Evolutionary conservation across 1,139 yeast genomes (phyloP).

Genomic region (Debaryomyces sp.): DNA sequence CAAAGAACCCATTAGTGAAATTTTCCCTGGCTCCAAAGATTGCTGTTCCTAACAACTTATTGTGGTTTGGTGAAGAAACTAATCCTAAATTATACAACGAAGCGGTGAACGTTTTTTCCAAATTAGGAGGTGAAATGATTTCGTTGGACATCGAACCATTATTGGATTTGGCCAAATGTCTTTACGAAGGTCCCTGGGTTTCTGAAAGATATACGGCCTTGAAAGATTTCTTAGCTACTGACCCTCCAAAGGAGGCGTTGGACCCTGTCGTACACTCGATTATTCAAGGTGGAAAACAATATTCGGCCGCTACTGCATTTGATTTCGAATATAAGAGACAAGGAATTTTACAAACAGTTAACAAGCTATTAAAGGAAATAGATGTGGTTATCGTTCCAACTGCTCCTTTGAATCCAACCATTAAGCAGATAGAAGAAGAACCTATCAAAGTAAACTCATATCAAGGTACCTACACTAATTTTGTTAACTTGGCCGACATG

Average conservation of each 20-base stretch:
- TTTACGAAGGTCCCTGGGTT: slow-evolving; percentile 99
- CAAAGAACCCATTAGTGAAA: slow-evolving; percentile 60
- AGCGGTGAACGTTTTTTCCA: slow-evolving; percentile 60
- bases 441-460: slow-evolving; percentile 83
- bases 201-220: slow-evolving; percentile 90
- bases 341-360: slow-evolving; percentile 67
- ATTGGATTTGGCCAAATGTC: slow-evolving; percentile 79
- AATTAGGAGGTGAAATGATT: slow-evolving; percentile 59
- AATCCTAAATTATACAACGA: slow-evolving; percentile 68
- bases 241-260: slow-evolving; percentile 69
- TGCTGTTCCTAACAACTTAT: slow-evolving; percentile 72
- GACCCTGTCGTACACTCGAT: slow-evolving; percentile 85
- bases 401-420: slow-evolving; percentile 87
- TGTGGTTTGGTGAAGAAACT: slow-evolving; percentile 80
- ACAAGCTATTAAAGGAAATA: slow-evolving; percentile 53
- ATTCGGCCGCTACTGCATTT: slow-evolving; percentile 81
- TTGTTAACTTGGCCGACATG: slow-evolving; percentile 91
- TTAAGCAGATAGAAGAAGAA: slow-evolving; percentile 68
- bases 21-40: slow-evolving; percentile 64
- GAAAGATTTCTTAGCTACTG: slow-evolving; percentile 68
- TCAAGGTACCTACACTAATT: slow-evolving; percentile 97
- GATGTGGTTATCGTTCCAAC: slow-evolving; percentile 91
- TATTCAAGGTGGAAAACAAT: slow-evolving; percentile 74
- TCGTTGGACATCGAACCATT: slow-evolving; percentile 73
- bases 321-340: slow-evolving; percentile 84